Percentiles rank a stretch among this genome's conserved stretches.
phyloP scores from a whole-genome alignment of 208 protist genomes.

The Crithidia sp. region DNA sequence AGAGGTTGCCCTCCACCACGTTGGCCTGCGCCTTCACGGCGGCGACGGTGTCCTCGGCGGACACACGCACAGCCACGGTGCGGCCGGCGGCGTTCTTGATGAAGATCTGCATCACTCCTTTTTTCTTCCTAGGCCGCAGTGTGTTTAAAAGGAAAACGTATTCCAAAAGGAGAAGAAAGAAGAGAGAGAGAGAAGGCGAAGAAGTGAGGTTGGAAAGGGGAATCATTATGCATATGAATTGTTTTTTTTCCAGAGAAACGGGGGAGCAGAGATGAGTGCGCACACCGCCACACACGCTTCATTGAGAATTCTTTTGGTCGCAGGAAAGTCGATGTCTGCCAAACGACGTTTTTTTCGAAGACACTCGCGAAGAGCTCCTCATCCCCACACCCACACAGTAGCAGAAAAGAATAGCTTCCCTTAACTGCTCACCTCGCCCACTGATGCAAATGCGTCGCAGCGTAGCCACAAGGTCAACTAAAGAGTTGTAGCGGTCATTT shows the following conservation, averaged over 20 bases:
- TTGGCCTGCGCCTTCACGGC: conserved; percentile 80
- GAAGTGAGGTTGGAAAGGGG: not conserved
- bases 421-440: not conserved
- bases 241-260: too few species aligned
- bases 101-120: conserved; percentile 93
- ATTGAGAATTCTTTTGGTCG: too few species aligned
- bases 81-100: conserved; percentile 91
- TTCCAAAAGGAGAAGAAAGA: not conserved
- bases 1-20: conserved; percentile 77
- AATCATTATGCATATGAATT: not conserved
- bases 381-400: not conserved
- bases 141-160: not conserved
- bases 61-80: conserved; percentile 89
- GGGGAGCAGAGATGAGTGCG: too few species aligned
- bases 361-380: not conserved
- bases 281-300: too few species aligned
- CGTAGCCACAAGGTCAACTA: too few species aligned
- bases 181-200: conserved; percentile 3
- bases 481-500: too few species aligned
- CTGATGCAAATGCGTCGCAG: not conserved
- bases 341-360: too few species aligned
- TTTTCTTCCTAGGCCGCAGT: not conserved
- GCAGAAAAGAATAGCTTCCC: too few species aligned
- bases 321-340: too few species aligned
- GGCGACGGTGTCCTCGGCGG: conserved; percentile 87